Evolutionary conservation across 306 rosid genomes (phyloP).

Genomic region (Elaeagnus macrophylla): DNA sequence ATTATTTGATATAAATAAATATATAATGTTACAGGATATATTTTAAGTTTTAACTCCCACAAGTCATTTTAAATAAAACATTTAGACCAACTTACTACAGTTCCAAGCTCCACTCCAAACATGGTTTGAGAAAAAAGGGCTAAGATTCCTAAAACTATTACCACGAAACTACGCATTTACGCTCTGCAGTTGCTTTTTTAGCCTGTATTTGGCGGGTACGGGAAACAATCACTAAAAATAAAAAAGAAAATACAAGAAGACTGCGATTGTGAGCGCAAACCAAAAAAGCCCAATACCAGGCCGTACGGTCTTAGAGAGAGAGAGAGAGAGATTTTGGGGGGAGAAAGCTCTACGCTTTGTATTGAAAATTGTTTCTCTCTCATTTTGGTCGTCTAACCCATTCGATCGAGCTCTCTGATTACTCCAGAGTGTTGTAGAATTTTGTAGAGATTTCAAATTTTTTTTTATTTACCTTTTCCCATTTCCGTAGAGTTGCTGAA

Average conservation of each 20-base stretch:
- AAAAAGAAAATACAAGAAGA: not conserved
- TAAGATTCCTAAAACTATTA: too few relatives aligned
- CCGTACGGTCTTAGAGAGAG: conserved; percentile 29
- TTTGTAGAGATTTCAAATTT: not conserved
- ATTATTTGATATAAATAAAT: too few relatives aligned
- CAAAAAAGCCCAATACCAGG: conserved; percentile 25
- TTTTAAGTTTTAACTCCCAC: too few relatives aligned
- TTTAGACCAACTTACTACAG: too few relatives aligned
- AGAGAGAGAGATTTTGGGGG: not conserved
- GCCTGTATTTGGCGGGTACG: too few relatives aligned
- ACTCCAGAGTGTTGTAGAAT: conserved; percentile 19
- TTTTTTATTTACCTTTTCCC: not conserved
- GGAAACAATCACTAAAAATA: too few relatives aligned
- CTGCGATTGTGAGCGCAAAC: conserved; percentile 6
- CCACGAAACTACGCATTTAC: too few relatives aligned
- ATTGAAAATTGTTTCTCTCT: conserved; percentile 21
- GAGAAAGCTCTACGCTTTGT: not conserved
- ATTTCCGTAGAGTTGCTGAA: conserved; percentile 5
- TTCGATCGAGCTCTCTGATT: conserved; percentile 31
- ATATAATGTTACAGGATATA: too few relatives aligned
- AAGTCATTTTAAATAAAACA: too few relatives aligned
- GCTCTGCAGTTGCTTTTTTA: too few relatives aligned
- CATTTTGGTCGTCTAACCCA: not conserved
- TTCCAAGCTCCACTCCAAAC: too few relatives aligned
- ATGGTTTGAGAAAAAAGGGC: too few relatives aligned